Evolutionary conservation across 352 stramenopile species (phyloP).

Genomic region (Pythium utonaiense): DNA sequence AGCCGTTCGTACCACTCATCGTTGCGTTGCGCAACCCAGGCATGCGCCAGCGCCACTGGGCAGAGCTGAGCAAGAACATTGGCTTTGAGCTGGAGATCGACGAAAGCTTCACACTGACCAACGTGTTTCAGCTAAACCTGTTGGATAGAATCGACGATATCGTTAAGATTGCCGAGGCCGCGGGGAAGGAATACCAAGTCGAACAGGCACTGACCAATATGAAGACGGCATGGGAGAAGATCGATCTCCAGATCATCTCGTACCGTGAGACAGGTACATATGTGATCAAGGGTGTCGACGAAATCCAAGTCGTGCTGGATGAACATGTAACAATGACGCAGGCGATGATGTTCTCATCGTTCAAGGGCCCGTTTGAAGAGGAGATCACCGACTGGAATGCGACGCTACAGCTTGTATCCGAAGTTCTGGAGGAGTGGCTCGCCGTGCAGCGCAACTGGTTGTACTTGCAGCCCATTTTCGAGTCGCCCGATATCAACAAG

Average conservation of each 20-base stretch:
- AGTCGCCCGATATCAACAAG: conserved; percentile 96
- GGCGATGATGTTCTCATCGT: conserved; percentile 95
- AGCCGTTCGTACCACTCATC: conserved; percentile 92
- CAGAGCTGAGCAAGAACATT: conserved; percentile 82
- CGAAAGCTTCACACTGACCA: conserved; percentile 84
- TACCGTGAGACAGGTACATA: conserved; percentile 94
- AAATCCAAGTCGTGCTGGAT: conserved; percentile 93
- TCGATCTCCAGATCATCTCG: conserved; percentile 87
- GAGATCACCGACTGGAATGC: conserved; percentile 92
- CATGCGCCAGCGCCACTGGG: conserved; percentile 94
- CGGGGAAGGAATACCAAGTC: conserved; percentile 94
- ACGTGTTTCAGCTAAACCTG: conserved; percentile 82
- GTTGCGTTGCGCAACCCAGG: conserved; percentile 89
- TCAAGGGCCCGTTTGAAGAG: conserved; percentile 94
- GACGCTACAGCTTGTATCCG: conserved; percentile 88
- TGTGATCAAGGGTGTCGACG: conserved; percentile 93
- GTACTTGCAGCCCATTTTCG: conserved; percentile 95
- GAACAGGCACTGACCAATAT: conserved; percentile 92
- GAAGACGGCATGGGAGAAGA: conserved; percentile 87
- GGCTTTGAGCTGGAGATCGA: conserved; percentile 87
- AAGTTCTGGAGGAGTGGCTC: conserved; percentile 94
- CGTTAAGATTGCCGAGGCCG: conserved; percentile 89
- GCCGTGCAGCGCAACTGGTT: conserved; percentile 94
- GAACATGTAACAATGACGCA: conserved; percentile 96
- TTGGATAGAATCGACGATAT: conserved; percentile 89